Percentiles rank a stretch among this genome's conserved stretches.
phyloP scores from a whole-genome alignment of 2,329 filamentous ascomycete genomes.

The Aspergillus piperis region DNA sequence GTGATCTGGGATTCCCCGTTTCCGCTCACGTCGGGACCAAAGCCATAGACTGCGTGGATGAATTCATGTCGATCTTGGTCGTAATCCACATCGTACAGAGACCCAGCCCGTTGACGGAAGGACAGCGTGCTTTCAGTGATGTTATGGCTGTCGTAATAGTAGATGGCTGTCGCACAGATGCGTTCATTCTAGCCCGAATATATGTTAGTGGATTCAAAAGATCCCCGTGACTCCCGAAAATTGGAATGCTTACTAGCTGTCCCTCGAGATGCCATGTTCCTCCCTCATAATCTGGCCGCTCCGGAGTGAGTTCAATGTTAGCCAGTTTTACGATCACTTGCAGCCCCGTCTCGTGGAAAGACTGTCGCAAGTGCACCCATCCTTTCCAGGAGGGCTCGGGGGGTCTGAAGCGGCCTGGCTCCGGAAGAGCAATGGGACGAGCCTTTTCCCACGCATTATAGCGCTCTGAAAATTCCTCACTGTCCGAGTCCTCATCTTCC shows the following conservation, averaged over 20 bases:
- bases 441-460: not conserved
- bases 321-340: constrained; percentile 62
- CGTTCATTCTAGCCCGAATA: constrained; percentile 55
- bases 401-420: not conserved
- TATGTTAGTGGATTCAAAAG: too few relatives aligned
- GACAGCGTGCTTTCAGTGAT: constrained; percentile 55
- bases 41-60: constrained; percentile 6
- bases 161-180: constrained; percentile 64
- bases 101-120: constrained; percentile 46
- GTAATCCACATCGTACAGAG: not conserved
- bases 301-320: constrained; percentile 61
- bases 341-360: constrained; percentile 39
- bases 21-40: constrained; percentile 1
- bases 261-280: constrained; percentile 50
- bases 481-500: constrained; percentile 5
- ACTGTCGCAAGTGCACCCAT: constrained; percentile 20
- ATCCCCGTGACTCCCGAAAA: not conserved
- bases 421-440: constrained; percentile 8
- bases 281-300: constrained; percentile 56
- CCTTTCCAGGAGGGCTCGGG: constrained; percentile 10
- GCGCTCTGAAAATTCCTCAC: constrained; percentile 4
- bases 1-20: not conserved
- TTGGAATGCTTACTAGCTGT: constrained; percentile 21
- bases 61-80: not conserved
- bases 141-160: constrained; percentile 65